A percentile compares a stretch with the other conserved stretches of the same genome.
phyloP scores from a whole-genome alignment of 306 rosid genomes.

The Heteromeles arbutifolia region DNA sequence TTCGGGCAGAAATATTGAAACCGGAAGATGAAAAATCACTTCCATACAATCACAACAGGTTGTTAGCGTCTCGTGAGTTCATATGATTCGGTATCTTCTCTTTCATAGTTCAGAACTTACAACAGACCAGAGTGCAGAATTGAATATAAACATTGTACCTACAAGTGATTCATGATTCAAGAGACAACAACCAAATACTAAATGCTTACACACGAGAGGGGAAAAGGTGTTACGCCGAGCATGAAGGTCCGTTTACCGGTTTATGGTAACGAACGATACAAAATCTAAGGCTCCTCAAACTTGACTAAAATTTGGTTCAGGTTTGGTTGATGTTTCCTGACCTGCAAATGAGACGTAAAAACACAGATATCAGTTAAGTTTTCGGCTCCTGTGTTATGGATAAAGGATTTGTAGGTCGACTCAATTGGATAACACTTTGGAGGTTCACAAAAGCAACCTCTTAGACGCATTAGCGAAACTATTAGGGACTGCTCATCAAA shows the following conservation, averaged over 20 bases:
- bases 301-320: constrained; percentile 50
- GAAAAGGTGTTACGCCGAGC: background rate
- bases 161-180: background rate
- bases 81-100: background rate
- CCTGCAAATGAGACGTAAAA: constrained; percentile 38
- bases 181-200: background rate
- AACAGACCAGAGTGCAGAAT: background rate
- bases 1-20: no score
- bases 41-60: background rate
- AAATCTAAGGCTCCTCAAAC: constrained; percentile 55
- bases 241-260: background rate
- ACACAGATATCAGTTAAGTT: background rate
- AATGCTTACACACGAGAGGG: background rate
- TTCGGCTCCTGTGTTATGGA: no score
- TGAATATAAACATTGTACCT: no score
- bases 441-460: background rate
- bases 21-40: background rate
- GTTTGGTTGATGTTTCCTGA: constrained; percentile 70
- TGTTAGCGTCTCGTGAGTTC: background rate
- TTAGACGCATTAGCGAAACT: background rate
- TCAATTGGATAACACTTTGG: background rate
- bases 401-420: background rate
- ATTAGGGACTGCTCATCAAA: background rate
- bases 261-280: background rate
- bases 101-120: background rate